These are phyloP conservation scores for Zychaea mexicana DNA, from an alignment of 371 early-diverging fungal genomes.

Conservation along the genomic window DNA sequence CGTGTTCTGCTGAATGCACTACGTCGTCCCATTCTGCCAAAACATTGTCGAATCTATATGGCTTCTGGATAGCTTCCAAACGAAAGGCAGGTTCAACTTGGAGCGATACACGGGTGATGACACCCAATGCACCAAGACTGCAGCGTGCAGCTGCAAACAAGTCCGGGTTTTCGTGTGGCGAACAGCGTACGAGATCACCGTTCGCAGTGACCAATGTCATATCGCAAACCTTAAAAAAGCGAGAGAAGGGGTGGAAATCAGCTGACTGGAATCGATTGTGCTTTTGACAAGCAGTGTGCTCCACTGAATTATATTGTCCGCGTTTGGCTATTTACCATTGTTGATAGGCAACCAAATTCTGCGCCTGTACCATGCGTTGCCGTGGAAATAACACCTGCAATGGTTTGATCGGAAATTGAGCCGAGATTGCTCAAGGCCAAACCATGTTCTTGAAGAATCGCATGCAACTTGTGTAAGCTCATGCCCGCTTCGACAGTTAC, in stretches of 20 bases:
- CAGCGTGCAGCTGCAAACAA: conserved; percentile 77
- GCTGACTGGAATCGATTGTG: background rate
- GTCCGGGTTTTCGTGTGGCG: conserved; percentile 43
- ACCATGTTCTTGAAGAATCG: conserved; percentile 55
- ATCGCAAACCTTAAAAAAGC: conserved; percentile 43
- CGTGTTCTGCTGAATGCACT: conserved; percentile 73
- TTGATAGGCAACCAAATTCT: conserved; percentile 67
- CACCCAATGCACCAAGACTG: conserved; percentile 76
- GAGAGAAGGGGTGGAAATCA: background rate
- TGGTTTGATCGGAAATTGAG: conserved; percentile 82
- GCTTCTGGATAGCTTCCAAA: conserved; percentile 71
- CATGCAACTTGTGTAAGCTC: conserved; percentile 65
- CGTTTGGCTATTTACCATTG: conserved; percentile 47
- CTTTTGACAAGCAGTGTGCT: background rate
- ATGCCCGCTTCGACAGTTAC: conserved; percentile 80
- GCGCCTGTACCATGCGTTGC: conserved; percentile 86
- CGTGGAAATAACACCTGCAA: conserved; percentile 80
- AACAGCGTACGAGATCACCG: conserved; percentile 55
- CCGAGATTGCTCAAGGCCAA: conserved; percentile 78
- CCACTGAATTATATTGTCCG: no score
- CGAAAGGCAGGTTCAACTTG: conserved; percentile 73
- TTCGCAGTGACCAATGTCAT: conserved; percentile 66
- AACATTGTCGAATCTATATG: conserved; percentile 59
- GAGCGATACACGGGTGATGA: conserved; percentile 73
- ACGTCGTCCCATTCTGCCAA: conserved; percentile 58